phyloP scores from a whole-genome alignment of 352 stramenopile species.

The Pythium brachiatum region DNA sequence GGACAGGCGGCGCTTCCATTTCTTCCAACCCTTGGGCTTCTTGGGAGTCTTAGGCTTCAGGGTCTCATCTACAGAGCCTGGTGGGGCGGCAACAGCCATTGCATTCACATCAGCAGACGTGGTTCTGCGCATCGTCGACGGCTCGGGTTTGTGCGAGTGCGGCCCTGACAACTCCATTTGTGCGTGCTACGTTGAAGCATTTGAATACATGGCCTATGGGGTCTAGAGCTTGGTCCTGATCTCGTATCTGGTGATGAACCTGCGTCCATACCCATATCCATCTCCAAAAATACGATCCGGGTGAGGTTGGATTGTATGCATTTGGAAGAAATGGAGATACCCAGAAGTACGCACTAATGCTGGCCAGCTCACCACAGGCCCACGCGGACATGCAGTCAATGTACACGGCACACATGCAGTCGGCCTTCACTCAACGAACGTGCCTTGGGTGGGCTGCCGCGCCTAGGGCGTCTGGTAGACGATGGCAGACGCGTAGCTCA shows the following conservation, averaged over 20 bases:
- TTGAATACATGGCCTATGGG: neutral
- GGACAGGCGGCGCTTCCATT: constrained; percentile 23
- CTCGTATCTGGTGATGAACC: neutral
- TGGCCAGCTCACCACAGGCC: neutral
- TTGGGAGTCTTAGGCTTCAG: constrained; percentile 3
- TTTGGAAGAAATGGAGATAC: neutral
- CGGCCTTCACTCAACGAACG: neutral
- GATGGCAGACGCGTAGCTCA: constrained; percentile 95
- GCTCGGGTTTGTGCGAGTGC: neutral
- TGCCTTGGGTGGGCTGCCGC: no score
- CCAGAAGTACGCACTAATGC: neutral
- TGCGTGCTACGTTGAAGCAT: neutral
- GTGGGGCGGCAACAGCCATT: neutral
- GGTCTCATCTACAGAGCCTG: neutral
- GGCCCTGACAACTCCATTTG: no score
- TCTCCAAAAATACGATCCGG: constrained; percentile 11
- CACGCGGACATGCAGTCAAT: neutral
- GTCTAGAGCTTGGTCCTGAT: neutral
- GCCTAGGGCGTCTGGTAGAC: constrained; percentile 59
- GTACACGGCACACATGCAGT: neutral
- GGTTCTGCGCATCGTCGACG: neutral
- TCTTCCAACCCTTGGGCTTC: constrained; percentile 27
- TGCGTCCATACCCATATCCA: neutral
- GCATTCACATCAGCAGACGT: neutral
- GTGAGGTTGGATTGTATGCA: neutral